A percentile compares a stretch with the other conserved stretches of the same genome.
These are phyloP conservation scores for Calonectria pseudoturangicola DNA, from an alignment of 2,329 filamentous ascomycete genomes.

Conservation along the genomic window DNA sequence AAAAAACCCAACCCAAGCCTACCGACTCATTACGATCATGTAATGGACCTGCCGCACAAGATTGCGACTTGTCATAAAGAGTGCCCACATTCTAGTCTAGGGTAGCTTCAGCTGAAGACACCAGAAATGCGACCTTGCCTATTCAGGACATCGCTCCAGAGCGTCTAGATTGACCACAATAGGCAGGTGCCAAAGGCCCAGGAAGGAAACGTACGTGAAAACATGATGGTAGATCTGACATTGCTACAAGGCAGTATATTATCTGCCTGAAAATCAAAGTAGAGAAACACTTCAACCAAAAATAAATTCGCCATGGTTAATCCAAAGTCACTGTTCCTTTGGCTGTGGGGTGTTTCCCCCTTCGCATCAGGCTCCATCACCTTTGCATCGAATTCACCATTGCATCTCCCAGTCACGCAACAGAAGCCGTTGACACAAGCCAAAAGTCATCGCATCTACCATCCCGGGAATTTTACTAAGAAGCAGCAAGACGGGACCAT, in stretches of 20 bases:
- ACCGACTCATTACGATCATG: no score
- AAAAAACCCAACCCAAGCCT: no score
- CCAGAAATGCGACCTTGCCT: background rate
- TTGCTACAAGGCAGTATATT: no score
- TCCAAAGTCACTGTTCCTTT: background rate
- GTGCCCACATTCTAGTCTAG: no score
- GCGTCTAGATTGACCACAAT: slow-evolving; percentile 13
- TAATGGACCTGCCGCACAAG: background rate
- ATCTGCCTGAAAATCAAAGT: background rate
- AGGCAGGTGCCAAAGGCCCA: background rate
- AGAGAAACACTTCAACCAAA: background rate
- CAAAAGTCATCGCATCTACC: background rate
- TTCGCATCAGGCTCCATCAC: background rate
- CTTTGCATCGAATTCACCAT: background rate
- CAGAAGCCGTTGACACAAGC: background rate
- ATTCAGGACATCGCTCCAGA: background rate
- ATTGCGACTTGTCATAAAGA: no score
- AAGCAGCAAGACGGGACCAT: slow-evolving; percentile 6
- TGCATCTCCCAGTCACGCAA: background rate
- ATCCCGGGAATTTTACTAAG: background rate
- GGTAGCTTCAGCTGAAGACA: background rate
- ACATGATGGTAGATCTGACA: no score
- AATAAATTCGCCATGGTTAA: background rate
- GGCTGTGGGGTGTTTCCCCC: background rate
- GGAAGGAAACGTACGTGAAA: no score